Conservation (phyloP, 2,329 filamentous ascomycete species). For the Coniella lustricola region DNA sequence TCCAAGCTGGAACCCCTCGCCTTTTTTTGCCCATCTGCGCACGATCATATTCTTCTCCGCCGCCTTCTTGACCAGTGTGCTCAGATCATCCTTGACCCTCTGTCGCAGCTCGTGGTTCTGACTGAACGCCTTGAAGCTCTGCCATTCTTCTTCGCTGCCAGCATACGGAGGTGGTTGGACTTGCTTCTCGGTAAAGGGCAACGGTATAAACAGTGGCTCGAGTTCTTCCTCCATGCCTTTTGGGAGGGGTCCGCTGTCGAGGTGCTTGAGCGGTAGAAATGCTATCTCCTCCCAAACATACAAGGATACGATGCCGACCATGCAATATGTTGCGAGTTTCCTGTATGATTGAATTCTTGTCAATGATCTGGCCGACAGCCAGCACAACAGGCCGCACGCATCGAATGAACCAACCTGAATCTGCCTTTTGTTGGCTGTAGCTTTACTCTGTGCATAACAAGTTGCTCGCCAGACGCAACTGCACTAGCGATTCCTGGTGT, state of each 20-base stretch:
- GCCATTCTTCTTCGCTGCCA: constrained; percentile 56
- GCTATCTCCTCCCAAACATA: constrained; percentile 39
- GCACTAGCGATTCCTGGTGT: constrained; percentile 1
- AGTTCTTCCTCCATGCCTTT: constrained; percentile 34
- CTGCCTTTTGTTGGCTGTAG: not conserved
- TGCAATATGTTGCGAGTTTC: constrained; percentile 15
- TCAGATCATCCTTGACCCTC: constrained; percentile 41
- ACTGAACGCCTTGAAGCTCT: constrained; percentile 51
- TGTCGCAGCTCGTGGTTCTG: constrained; percentile 42
- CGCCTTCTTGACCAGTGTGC: constrained; percentile 32
- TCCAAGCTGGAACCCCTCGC: constrained; percentile 40
- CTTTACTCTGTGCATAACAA: constrained; percentile 6
- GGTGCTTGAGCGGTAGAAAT: constrained; percentile 34
- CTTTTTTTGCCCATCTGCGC: constrained; percentile 31
- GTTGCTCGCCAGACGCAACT: constrained; percentile 7
- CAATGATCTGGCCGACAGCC: too few relatives aligned
- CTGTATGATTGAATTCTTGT: constrained; percentile 1
- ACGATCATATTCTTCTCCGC: constrained; percentile 38
- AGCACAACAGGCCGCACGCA: not conserved
- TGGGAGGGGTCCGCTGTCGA: constrained; percentile 31
- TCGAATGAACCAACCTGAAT: constrained; percentile 4
- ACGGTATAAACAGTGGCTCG: constrained; percentile 50
- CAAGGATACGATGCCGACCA: constrained; percentile 31
- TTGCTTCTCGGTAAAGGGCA: constrained; percentile 50
- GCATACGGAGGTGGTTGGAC: constrained; percentile 45